Base-by-base conservation (phyloP, 164 flowering plant species). In the Vitis cinerea region DNA sequence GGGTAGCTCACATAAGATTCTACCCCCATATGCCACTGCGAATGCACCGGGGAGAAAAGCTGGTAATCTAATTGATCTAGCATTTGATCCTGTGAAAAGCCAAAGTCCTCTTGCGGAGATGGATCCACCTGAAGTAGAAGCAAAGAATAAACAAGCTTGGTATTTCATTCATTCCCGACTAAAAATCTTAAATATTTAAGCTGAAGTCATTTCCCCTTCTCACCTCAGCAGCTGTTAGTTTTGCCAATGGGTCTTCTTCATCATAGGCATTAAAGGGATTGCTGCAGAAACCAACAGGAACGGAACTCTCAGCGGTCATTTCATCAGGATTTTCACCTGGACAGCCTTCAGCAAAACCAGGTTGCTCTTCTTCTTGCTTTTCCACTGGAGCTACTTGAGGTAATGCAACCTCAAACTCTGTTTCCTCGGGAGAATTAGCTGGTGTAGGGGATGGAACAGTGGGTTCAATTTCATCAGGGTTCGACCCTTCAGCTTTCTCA, bases 381-480 rank as follows among this genome's bases (percentile, higher is more conserved):
- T 59, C 72, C 4, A 61, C 53, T 3, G 81, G 69, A 50, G 70
- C 68, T 58, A 8, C 77, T 67, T 72, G 78, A 51, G 72, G 71
- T 51, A 74, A 47, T 50, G 71, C 81, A 7, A 37, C 60, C n/a
- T 78, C 82, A n/a, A 81, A 79, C 29, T 75, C 73, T n/a, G 61
- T 44, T 31, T 71, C 79, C 13, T 74, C 85, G 50, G 70, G 77
- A 68, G 84, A 79, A n/a, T 64, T 78, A 65, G 64, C 72, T 10
- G 71, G 13, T 0, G 75, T 71, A 63, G 90, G 87, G 66, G 88
- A 80, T 3, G 65, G 73, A 31, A 71, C 79, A 58, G 77, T 60
- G 6, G 77, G 78, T 60, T 90, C 90, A 23, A 65, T 77, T 67
- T 80, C 91, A 76, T 80, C 90, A 30, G 52, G 59, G 30, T 82